A percentile compares a stretch with the other conserved stretches of the same genome.
phyloP scores from a whole-genome alignment of 2,329 filamentous ascomycete genomes.

The Botrytis cinerea region DNA sequence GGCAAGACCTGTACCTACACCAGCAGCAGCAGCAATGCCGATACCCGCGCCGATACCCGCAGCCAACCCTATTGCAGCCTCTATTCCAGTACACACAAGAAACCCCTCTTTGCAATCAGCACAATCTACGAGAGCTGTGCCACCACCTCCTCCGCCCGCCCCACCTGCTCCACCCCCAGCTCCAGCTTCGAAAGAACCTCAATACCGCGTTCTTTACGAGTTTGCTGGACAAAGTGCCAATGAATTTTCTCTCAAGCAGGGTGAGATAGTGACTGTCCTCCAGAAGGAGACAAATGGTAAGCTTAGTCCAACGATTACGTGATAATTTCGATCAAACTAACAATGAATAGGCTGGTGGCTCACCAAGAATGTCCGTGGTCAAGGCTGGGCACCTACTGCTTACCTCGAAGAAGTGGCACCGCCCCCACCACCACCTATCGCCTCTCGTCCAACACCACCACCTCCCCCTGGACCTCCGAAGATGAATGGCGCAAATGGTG shows the following conservation, averaged over 20 bases:
- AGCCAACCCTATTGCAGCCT: slow-evolving; percentile 36
- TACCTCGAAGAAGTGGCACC: slow-evolving; percentile 84
- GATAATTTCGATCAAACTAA: slow-evolving; percentile 42
- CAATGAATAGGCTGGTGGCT: slow-evolving; percentile 83
- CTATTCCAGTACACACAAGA: slow-evolving; percentile 55
- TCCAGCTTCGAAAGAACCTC: slow-evolving; percentile 66
- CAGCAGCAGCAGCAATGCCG: slow-evolving; percentile 26
- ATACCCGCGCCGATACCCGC: slow-evolving; percentile 22
- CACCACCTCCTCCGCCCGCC: slow-evolving; percentile 57
- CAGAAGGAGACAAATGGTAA: slow-evolving; percentile 94
- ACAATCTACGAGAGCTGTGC: slow-evolving; percentile 51
- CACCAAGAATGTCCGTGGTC: slow-evolving; percentile 69
- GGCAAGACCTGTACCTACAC: neutral
- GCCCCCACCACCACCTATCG: slow-evolving; percentile 59
- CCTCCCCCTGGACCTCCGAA: slow-evolving; percentile 54
- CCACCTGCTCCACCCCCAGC: slow-evolving; percentile 68
- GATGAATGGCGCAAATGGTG: slow-evolving; percentile 43
- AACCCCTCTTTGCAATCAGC: slow-evolving; percentile 44
- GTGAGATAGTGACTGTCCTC: slow-evolving; percentile 84
- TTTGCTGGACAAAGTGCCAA: slow-evolving; percentile 83
- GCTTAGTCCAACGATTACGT: slow-evolving; percentile 39
- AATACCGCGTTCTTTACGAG: slow-evolving; percentile 89
- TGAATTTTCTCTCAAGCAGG: slow-evolving; percentile 77
- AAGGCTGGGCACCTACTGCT: slow-evolving; percentile 91
- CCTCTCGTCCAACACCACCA: slow-evolving; percentile 45